Evolutionary conservation across 768 basidiomycete genomes (phyloP), one percentile per base, ranked within the genome.

Genomic region (Strobilomyces dryophilus): DNA sequence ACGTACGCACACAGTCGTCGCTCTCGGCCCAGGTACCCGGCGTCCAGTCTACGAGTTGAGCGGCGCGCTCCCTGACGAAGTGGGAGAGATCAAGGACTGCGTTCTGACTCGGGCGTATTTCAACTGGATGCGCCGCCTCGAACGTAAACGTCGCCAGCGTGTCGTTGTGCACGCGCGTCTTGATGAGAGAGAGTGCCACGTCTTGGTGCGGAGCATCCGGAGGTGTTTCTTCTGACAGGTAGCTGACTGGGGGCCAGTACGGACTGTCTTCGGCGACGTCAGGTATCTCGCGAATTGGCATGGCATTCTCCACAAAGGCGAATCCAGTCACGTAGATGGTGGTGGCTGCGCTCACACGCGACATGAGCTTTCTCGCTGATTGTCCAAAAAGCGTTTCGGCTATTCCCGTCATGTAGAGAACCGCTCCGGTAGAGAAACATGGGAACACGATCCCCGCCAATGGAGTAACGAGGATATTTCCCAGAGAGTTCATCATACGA

Each of bases 1-100:
- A 85, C 5, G 83, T 84, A 11, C 83, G 79, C 14, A 85, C 76
- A 46, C 80, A 76, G 57, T 85, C 82, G 61, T 84, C 83, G 59
- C 82, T 82, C 17, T 80, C 67, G 11, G 73, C 71, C 18, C 68
- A 74, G 1, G 76, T 75, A 24, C 47, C 45, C 12, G 74, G 70
- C 11, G 59, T 50, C 31, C 73, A 73, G 4, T 79, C 73, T 74
- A 84, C 79, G 59, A 83, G 82, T 45, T 71, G 69, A 62, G 80
- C 81, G 20, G 66, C 65, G 5, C 71, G 67, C 21, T 68, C 54
- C 15, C 83, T 80, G 11, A 84, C 61, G 47, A 85, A 70, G 20
- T 73, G 63, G 1, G 75, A 72, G 59, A 84, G 77, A 58, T 83
- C 80, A 56, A 86, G 62, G 15, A 84, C 74, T 26, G 75, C 73